These are phyloP conservation scores for Eragrostis curvula DNA, from an alignment of 176 grass and related monocot species.

Conservation along the genomic window DNA sequence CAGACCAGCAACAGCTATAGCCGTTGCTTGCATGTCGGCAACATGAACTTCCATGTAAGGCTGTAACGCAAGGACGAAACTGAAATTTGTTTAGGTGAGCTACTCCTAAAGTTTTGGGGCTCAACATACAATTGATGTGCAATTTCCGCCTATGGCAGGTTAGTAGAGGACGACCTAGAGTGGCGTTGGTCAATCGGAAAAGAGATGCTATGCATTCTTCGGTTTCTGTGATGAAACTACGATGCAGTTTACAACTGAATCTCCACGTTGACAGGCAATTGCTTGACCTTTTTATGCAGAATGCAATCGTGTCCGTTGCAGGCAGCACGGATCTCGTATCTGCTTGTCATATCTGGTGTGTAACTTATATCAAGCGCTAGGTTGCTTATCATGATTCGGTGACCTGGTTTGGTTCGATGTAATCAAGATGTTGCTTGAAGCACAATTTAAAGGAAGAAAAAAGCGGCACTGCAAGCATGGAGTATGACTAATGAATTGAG, in stretches of 20 bases:
- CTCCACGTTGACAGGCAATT: constrained; percentile 33
- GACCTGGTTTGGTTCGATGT: background rate
- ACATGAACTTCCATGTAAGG: too few relatives aligned
- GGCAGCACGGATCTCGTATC: too few relatives aligned
- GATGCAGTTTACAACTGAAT: too few relatives aligned
- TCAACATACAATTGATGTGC: background rate
- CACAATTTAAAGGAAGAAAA: background rate
- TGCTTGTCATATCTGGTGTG: too few relatives aligned
- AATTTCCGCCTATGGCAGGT: too few relatives aligned
- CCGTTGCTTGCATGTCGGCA: background rate
- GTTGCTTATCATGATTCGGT: background rate
- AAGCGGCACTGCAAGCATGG: background rate
- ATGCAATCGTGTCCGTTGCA: too few relatives aligned
- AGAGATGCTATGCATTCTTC: too few relatives aligned
- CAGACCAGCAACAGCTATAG: background rate
- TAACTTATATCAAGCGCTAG: too few relatives aligned
- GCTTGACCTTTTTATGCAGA: background rate
- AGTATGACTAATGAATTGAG: background rate
- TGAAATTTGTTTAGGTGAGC: background rate
- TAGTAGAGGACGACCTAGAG: too few relatives aligned
- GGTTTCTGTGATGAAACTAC: constrained; percentile 26
- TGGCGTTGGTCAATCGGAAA: background rate
- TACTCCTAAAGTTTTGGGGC: background rate
- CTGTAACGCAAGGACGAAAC: background rate
- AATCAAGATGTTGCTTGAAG: constrained; percentile 1